Conservation (phyloP, 2,329 filamentous ascomycete species). For the Chalaropsis ovoidea region DNA sequence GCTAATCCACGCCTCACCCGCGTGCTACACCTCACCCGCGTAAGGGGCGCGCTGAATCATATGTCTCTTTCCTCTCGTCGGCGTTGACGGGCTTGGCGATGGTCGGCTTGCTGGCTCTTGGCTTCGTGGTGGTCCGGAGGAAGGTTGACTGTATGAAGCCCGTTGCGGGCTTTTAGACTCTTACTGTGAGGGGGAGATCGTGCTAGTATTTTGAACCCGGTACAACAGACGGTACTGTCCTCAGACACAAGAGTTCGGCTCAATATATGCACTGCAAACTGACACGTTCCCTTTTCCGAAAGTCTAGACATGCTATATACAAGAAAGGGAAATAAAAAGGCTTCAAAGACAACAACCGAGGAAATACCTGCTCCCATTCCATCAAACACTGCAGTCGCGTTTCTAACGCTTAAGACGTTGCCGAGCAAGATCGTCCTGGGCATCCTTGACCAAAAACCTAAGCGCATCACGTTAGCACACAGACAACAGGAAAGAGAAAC, state of each 20-base stretch:
- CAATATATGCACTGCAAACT: not conserved
- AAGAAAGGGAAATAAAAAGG: conserved; percentile 7
- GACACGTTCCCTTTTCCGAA: not conserved
- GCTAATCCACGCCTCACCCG: not conserved
- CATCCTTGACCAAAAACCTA: conserved; percentile 80
- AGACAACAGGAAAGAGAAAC: not conserved
- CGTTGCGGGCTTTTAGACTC: not conserved
- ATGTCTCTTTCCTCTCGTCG: conserved; percentile 23
- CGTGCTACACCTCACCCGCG: not conserved
- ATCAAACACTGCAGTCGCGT: conserved; percentile 9
- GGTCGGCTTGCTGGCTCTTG: conserved; percentile 27
- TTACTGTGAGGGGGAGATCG: not conserved
- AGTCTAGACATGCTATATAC: not conserved
- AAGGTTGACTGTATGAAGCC: conserved; percentile 3
- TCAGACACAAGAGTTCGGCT: not conserved
- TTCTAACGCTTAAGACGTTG: conserved; percentile 24
- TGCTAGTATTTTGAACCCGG: not conserved
- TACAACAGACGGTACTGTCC: not conserved
- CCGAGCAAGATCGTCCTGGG: conserved; percentile 67
- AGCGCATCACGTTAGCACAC: not conserved
- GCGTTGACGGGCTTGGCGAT: conserved; percentile 28
- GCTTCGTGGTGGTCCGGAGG: conserved; percentile 27
- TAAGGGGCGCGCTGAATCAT: not conserved
- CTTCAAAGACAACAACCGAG: not conserved
- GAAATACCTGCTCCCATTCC: not conserved